A percentile compares a stretch with the other conserved stretches of the same genome.
phyloP scores from a whole-genome alignment of 495 filamentous ascomycete genomes.

The Hapsidospora chrysogenum region DNA sequence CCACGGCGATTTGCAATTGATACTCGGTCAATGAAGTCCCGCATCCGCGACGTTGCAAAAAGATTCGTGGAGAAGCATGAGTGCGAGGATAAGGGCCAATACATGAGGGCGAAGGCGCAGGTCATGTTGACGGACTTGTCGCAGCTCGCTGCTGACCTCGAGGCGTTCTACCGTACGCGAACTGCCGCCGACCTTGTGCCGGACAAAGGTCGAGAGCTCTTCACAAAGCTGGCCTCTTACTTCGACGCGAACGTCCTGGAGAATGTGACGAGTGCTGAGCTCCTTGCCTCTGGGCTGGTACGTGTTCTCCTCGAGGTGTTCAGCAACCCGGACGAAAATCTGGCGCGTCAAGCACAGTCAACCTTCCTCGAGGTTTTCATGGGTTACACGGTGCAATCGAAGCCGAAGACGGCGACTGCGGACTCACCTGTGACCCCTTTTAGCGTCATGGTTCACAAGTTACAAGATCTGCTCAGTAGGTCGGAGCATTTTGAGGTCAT shows the following conservation, averaged over 20 bases:
- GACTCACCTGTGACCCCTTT: constrained; percentile 63
- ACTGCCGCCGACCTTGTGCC: constrained; percentile 21
- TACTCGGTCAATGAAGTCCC: constrained; percentile 48
- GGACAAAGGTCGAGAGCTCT: constrained; percentile 43
- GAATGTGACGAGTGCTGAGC: constrained; percentile 92
- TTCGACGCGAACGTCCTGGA: constrained; percentile 78
- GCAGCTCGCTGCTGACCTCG: constrained; percentile 50
- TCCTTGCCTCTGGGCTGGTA: constrained; percentile 81
- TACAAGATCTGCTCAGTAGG: constrained; percentile 88
- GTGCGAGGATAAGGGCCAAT: constrained; percentile 46
- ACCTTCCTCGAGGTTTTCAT: constrained; percentile 94
- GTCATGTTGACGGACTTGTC: constrained; percentile 61
- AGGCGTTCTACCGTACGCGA: constrained; percentile 44
- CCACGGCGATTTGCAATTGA: too few species aligned
- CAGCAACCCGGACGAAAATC: constrained; percentile 40
- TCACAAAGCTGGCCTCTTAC: constrained; percentile 62
- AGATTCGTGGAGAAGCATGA: constrained; percentile 74
- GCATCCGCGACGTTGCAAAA: constrained; percentile 59
- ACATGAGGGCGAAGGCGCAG: constrained; percentile 59
- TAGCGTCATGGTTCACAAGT: constrained; percentile 79
- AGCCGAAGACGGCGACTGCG: constrained; percentile 42
- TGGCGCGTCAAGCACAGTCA: constrained; percentile 48
- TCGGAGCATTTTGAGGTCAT: constrained; percentile 97
- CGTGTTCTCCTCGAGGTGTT: constrained; percentile 70
- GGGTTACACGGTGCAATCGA: constrained; percentile 45